phyloP scores from a whole-genome alignment of 208 protist genomes.

The Trypanosoma boissoni region DNA sequence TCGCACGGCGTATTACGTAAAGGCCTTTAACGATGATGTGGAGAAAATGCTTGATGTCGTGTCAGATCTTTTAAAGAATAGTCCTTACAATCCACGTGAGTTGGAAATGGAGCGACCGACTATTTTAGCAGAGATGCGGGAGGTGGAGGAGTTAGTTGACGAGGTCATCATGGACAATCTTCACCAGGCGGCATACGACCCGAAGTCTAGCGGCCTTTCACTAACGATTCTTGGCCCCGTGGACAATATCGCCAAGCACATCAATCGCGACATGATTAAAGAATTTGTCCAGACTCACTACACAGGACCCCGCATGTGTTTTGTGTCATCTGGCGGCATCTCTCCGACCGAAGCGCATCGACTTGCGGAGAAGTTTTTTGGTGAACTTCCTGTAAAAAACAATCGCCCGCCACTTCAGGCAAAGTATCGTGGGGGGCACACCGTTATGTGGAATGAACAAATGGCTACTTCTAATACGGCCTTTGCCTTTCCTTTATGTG shows the following conservation, averaged over 20 bases:
- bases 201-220: constrained; percentile 84
- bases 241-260: constrained; percentile 95
- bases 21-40: constrained; percentile 94
- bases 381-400: constrained; percentile 62
- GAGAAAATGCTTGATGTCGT: constrained; percentile 94
- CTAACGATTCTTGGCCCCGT: constrained; percentile 97
- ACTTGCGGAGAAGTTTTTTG: constrained; percentile 91
- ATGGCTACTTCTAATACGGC: constrained; percentile 84
- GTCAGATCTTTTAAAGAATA: constrained; percentile 96
- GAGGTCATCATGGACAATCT: constrained; percentile 98
- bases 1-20: constrained; percentile 96
- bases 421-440: constrained; percentile 66
- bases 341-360: constrained; percentile 92
- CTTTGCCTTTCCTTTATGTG: constrained; percentile 80
- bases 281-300: constrained; percentile 96
- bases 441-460: constrained; percentile 69
- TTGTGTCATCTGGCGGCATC: constrained; percentile 95
- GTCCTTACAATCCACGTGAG: constrained; percentile 70
- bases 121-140: constrained; percentile 96
- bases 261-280: constrained; percentile 82
- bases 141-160: constrained; percentile 93
- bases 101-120: constrained; percentile 94
- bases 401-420: constrained; percentile 53
- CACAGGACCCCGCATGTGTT: constrained; percentile 96
- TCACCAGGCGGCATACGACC: constrained; percentile 94